phyloP scores from a whole-genome alignment of 108 stramenopile species.

The Stephanodiscus minutulus region DNA sequence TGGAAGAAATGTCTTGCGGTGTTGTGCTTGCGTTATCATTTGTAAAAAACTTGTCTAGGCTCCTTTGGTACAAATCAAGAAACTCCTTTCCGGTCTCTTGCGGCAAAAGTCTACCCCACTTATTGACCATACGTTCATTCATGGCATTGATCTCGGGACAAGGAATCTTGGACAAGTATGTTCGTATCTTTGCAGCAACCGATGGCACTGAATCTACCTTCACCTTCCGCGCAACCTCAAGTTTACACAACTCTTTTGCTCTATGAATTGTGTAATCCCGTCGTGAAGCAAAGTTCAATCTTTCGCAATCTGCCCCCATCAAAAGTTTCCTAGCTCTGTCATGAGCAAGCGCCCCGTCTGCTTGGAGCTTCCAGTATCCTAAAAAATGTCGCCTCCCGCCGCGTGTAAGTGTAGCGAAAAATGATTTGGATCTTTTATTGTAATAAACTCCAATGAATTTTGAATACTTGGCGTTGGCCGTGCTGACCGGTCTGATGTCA shows the following conservation, averaged over 20 bases:
- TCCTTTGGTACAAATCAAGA: constrained; percentile 5
- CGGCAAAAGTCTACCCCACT: neutral
- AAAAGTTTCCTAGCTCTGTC: constrained; percentile 1
- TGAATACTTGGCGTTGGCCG: neutral
- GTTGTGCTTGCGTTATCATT: neutral
- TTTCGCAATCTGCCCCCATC: neutral
- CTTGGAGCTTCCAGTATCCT: neutral
- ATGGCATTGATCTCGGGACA: neutral
- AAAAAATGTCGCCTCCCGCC: neutral
- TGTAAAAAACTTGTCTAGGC: neutral
- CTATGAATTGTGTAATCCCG: neutral
- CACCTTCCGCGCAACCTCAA: neutral
- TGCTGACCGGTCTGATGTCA: too few relatives aligned
- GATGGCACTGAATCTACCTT: neutral
- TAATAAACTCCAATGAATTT: neutral
- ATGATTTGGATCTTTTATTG: neutral
- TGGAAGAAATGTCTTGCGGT: neutral
- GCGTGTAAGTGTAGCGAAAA: neutral
- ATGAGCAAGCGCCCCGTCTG: constrained; percentile 12
- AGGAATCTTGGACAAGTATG: neutral
- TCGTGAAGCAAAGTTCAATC: neutral
- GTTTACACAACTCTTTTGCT: neutral
- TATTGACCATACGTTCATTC: neutral
- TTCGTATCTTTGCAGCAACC: neutral
- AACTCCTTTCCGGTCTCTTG: constrained; percentile 1